phyloP scores from a whole-genome alignment of 768 basidiomycete genomes.

The Pleurotus ostreatus region DNA sequence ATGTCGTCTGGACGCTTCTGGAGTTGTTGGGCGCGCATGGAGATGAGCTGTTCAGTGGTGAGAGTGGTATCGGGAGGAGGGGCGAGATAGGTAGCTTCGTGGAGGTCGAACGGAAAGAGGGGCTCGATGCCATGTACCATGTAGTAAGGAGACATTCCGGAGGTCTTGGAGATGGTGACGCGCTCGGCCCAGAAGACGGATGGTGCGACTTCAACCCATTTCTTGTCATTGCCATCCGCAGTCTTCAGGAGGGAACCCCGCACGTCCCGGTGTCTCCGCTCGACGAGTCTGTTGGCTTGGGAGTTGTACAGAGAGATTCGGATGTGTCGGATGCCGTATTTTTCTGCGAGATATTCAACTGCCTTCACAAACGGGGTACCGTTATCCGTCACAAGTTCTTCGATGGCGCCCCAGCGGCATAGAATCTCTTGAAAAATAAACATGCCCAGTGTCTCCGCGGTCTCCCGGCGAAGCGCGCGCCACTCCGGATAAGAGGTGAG shows the following conservation, averaged over 20 bases:
- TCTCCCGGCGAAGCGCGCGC: conserved; percentile 17
- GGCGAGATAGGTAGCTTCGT: conserved; percentile 17
- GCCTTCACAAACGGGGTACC: conserved; percentile 11
- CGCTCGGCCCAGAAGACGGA: too few relatives aligned
- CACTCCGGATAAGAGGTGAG: conserved; percentile 19
- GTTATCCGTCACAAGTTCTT: conserved; percentile 33
- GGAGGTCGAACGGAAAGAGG: conserved; percentile 22
- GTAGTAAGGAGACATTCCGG: too few relatives aligned
- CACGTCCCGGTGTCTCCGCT: conserved; percentile 7
- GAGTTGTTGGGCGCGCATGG: not conserved
- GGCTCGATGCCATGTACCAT: too few relatives aligned
- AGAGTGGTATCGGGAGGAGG: not conserved
- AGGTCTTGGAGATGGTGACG: too few relatives aligned
- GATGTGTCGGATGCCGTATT: conserved; percentile 24
- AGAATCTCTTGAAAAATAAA: conserved; percentile 20
- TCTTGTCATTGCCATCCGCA: too few relatives aligned
- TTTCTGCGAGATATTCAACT: conserved; percentile 5
- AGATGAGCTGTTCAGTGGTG: not conserved
- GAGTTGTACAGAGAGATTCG: conserved; percentile 31
- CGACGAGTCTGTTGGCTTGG: conserved; percentile 28
- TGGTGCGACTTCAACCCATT: too few relatives aligned
- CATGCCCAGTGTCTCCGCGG: conserved; percentile 13
- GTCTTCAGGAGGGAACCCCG: too few relatives aligned
- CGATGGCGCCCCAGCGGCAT: conserved; percentile 21
- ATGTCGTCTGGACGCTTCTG: not conserved